These are phyloP conservation scores for Amylostereum chailletii DNA, from an alignment of 1,284 basidiomycete genomes.

Conservation along the genomic window DNA sequence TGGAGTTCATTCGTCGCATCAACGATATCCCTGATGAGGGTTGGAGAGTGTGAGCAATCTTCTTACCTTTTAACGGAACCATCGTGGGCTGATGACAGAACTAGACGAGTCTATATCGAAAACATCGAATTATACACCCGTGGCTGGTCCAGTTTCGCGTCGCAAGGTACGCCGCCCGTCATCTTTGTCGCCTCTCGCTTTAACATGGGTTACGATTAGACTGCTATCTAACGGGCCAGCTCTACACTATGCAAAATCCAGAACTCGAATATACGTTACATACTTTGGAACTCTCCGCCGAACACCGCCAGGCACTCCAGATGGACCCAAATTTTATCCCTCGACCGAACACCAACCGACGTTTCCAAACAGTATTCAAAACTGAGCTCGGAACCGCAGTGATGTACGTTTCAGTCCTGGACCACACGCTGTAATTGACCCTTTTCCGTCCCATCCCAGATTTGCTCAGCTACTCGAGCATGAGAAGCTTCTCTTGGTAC, in stretches of 20 bases:
- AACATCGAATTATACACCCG: neutral
- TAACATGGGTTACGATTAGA: neutral
- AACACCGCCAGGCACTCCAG: constrained; percentile 34
- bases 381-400: constrained; percentile 25
- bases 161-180: too few species aligned
- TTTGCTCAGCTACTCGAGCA: constrained; percentile 26
- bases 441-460: constrained; percentile 18
- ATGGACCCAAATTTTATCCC: constrained; percentile 28
- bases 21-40: too few species aligned
- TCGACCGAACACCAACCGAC: constrained; percentile 19
- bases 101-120: neutral
- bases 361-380: constrained; percentile 20
- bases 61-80: too few species aligned
- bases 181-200: too few species aligned
- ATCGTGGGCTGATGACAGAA: too few species aligned
- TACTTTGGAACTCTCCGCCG: constrained; percentile 27
- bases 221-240: constrained; percentile 13
- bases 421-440: neutral
- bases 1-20: constrained; percentile 17
- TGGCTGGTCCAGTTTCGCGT: too few species aligned
- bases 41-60: too few species aligned
- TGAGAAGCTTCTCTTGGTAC: constrained; percentile 29
- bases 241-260: constrained; percentile 16
- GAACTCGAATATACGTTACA: constrained; percentile 25
- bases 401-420: constrained; percentile 22